Conservation (phyloP, 345 rosid genomes). For the Sapria himalayana region DNA sequence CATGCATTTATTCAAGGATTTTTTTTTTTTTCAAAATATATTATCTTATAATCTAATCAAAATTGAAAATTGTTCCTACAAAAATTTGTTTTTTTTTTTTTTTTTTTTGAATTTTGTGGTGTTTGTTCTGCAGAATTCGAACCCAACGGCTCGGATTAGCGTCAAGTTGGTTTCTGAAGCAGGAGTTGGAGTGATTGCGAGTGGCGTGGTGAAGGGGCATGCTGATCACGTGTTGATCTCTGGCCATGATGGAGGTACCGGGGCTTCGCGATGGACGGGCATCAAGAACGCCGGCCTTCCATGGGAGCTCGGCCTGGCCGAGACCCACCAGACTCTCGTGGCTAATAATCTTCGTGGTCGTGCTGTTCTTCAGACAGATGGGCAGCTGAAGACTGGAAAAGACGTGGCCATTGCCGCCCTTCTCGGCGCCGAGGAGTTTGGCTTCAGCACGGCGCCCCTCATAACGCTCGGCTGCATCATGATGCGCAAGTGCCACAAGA, state of each 20-base stretch:
- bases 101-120: neutral
- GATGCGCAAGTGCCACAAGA: conserved; percentile 99
- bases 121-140: conserved; percentile 45
- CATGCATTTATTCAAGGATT: too few species aligned
- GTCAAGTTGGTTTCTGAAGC: conserved; percentile 96
- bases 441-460: conserved; percentile 98
- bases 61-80: neutral
- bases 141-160: conserved; percentile 81
- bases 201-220: conserved; percentile 98
- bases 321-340: conserved; percentile 97
- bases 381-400: conserved; percentile 95
- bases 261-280: conserved; percentile 99
- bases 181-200: conserved; percentile 99
- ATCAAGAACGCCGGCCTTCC: conserved; percentile 97
- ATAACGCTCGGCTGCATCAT: conserved; percentile 97
- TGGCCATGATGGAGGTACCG: conserved; percentile 99
- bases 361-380: conserved; percentile 94
- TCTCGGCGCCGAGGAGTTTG: conserved; percentile 99
- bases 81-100: neutral
- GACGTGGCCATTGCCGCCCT: conserved; percentile 97
- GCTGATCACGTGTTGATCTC: conserved; percentile 95
- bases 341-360: conserved; percentile 99
- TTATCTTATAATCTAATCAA: too few species aligned
- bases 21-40: too few species aligned
- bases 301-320: conserved; percentile 98